These are phyloP conservation scores for Blastocystis sp. DNA, from an alignment of 352 stramenopile species.

Conservation along the genomic window DNA sequence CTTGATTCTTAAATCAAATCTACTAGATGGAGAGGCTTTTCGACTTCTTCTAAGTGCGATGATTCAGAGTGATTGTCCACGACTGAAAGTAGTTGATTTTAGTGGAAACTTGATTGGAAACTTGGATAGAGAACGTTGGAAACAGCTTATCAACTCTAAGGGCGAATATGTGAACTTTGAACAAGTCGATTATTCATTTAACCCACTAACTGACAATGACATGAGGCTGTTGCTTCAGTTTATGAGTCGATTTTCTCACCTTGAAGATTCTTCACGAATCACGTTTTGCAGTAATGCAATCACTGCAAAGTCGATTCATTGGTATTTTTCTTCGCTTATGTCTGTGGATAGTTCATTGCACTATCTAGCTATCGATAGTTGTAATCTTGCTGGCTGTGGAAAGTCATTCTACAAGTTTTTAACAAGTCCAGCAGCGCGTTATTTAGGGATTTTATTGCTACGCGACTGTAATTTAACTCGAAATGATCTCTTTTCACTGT, in stretches of 20 bases:
- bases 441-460: neutral
- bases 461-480: neutral
- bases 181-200: slow-evolving; percentile 35
- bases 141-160: neutral
- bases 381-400: neutral
- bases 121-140: neutral
- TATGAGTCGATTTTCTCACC: neutral
- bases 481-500: neutral
- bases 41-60: neutral
- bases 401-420: neutral
- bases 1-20: neutral
- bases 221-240: neutral
- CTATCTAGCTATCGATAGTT: neutral
- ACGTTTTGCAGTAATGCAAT: neutral
- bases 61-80: neutral
- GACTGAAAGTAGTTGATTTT: neutral
- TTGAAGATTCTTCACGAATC: neutral
- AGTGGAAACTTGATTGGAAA: slow-evolving; percentile 14
- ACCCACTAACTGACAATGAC: slow-evolving; percentile 19
- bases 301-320: neutral
- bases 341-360: neutral
- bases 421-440: neutral
- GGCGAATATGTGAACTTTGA: neutral
- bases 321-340: neutral
- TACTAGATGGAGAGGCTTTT: neutral